Percentiles rank a stretch among this genome's conserved stretches.
phyloP scores from a whole-genome alignment of 306 rosid species.

The Corylus avellana region DNA sequence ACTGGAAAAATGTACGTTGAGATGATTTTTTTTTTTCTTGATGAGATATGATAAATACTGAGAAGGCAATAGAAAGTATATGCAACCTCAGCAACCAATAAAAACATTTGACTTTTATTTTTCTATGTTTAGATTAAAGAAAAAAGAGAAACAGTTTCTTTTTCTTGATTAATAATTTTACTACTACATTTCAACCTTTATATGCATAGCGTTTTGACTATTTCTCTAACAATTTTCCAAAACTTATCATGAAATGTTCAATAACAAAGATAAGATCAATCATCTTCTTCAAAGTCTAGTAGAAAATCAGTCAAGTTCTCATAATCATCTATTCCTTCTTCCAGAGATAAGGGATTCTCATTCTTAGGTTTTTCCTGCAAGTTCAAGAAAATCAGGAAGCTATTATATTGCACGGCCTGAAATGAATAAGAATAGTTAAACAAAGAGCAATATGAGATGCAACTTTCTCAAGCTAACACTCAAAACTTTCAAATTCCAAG shows the following conservation, averaged over 20 bases:
- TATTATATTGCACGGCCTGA: background rate
- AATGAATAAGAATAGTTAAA: conserved; percentile 23
- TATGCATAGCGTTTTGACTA: background rate
- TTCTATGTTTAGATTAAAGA: background rate
- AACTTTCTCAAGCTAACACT: background rate
- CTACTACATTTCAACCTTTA: background rate
- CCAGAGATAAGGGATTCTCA: conserved; percentile 62
- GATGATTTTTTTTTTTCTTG: background rate
- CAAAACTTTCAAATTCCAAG: background rate
- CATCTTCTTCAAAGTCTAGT: conserved; percentile 78
- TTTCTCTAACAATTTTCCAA: background rate
- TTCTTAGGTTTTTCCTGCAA: conserved; percentile 75
- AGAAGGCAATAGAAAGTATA: background rate
- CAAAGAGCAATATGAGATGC: background rate
- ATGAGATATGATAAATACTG: background rate
- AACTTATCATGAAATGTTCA: conserved; percentile 14
- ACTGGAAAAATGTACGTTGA: too few species aligned
- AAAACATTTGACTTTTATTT: background rate
- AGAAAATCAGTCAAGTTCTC: conserved; percentile 93
- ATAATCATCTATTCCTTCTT: conserved; percentile 72
- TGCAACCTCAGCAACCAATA: background rate
- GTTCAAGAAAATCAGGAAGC: conserved; percentile 5
- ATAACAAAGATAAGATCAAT: conserved; percentile 27
- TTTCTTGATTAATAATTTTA: background rate
- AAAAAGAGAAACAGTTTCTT: background rate